Evolutionary conservation across 2,329 filamentous ascomycete genomes (phyloP), one percentile per base, ranked within the genome.

Genomic region (Pseudopyrenochaeta lycopersici): DNA sequence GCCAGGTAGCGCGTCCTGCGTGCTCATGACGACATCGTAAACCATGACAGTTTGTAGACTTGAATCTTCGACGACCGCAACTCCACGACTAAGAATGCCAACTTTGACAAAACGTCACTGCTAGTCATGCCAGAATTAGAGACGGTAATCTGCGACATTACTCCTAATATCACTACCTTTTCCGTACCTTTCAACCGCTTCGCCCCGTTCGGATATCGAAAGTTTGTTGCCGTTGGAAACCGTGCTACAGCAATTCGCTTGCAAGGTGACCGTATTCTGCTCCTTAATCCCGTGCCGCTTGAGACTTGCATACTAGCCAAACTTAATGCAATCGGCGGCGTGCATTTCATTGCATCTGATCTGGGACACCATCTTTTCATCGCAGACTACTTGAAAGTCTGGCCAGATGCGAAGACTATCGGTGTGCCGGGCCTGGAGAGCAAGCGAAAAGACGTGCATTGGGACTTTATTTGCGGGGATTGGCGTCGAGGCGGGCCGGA

Each of bases 201-300:
- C 30, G 57, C 58, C 14, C 61, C 54, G 0, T 50, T 64, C 14
- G 58, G 54, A 23, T 54, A 53, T 12, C 54, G 61, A 33, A 54
- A 58, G 1, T 64, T 64, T 7, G 54, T 62, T 10, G 61, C 61
- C 1, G 61, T 64, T 1, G 61, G 58, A 32, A 64, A 64, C 29
- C 61, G 61, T 2, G 52, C 54, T 7, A 62, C 58, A 2, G 56
- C 58, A 4, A 52, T 64, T n/a, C 54, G 36, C 11, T 43, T 64
- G 1, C 36, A 52, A 5, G 52, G 52, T 20, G 31, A 39, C 10
- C 50, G 40, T 2, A 49, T 58, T 6, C 40, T 64, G 1, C 50
- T 64, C 2, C 49, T 60, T 10, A 64, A 64, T 5, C 61, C 58
- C 0, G 43, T 60, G 18, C 58, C 33, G 2, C 43, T 64, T 15